Percentiles rank a stretch among this genome's conserved stretches.
Conservation (phyloP, 1,284 basidiomycete genomes). For the Irpex sp. region DNA sequence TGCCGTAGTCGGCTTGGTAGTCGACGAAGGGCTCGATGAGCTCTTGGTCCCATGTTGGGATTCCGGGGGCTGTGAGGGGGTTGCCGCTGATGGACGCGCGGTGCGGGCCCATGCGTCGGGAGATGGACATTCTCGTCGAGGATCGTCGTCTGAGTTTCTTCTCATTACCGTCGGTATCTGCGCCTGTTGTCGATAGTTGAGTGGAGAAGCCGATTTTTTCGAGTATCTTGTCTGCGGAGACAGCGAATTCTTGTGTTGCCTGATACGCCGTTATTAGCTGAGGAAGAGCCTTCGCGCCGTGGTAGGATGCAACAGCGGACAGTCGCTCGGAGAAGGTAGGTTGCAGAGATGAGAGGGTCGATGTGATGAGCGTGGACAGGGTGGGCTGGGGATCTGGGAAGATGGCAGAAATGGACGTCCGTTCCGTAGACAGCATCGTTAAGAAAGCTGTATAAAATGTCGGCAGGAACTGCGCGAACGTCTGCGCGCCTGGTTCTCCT, state of each 20-base stretch:
- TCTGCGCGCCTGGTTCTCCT: slow-evolving; percentile 18
- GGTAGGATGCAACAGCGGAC: slow-evolving; percentile 57
- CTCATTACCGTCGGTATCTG: slow-evolving; percentile 16
- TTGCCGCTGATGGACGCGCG: slow-evolving; percentile 31
- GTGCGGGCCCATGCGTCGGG: slow-evolving; percentile 49
- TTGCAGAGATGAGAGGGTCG: slow-evolving; percentile 72
- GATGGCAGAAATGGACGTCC: slow-evolving; percentile 72
- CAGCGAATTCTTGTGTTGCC: slow-evolving; percentile 79
- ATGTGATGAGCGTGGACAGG: slow-evolving; percentile 77
- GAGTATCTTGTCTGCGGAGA: slow-evolving; percentile 66
- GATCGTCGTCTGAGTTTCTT: slow-evolving; percentile 36
- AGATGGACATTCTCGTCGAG: slow-evolving; percentile 72
- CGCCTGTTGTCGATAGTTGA: slow-evolving; percentile 22
- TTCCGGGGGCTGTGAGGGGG: slow-evolving; percentile 21
- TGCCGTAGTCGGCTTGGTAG: slow-evolving; percentile 79
- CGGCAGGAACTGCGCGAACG: slow-evolving; percentile 66
- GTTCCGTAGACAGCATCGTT: slow-evolving; percentile 66
- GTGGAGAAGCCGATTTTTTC: slow-evolving; percentile 63
- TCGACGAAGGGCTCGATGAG: slow-evolving; percentile 92
- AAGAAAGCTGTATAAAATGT: slow-evolving; percentile 73
- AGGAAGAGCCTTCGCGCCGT: slow-evolving; percentile 60
- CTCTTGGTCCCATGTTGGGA: slow-evolving; percentile 73
- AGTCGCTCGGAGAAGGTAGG: slow-evolving; percentile 81
- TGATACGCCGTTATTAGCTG: slow-evolving; percentile 71
- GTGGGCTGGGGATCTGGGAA: slow-evolving; percentile 77